A percentile compares a stretch with the other conserved stretches of the same genome.
Conservation (phyloP, 164 flowering plant genomes). For the Vitis amurensis region DNA sequence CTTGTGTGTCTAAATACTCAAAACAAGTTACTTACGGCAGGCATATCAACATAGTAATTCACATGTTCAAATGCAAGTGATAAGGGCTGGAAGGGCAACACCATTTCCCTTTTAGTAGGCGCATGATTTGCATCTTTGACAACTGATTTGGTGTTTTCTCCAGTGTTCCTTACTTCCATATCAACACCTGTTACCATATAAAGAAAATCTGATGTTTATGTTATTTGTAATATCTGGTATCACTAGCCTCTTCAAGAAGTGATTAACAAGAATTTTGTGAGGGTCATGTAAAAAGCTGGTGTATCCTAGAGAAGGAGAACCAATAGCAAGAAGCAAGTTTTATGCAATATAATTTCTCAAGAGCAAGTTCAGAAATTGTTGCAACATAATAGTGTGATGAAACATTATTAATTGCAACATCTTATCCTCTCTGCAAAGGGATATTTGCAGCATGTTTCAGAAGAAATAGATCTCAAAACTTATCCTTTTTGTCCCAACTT, state of each 20-base stretch:
- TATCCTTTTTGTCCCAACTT: too few species aligned
- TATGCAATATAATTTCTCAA: too few species aligned
- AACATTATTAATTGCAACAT: too few species aligned
- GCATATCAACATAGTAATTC: slow-evolving; percentile 53
- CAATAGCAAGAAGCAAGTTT: background rate
- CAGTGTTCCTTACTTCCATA: slow-evolving; percentile 21
- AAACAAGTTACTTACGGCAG: slow-evolving; percentile 31
- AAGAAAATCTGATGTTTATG: background rate
- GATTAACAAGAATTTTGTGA: background rate
- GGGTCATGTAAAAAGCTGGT: too few species aligned
- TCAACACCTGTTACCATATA: slow-evolving; percentile 22
- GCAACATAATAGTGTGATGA: too few species aligned
- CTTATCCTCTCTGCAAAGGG: too few species aligned
- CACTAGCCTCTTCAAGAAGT: background rate
- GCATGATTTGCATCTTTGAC: slow-evolving; percentile 10
- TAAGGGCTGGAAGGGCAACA: slow-evolving; percentile 40
- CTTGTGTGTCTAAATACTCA: background rate
- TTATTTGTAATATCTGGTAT: background rate
- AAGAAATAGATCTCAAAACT: too few species aligned
- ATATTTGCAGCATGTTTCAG: too few species aligned
- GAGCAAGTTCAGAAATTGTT: too few species aligned
- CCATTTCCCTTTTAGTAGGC: slow-evolving; percentile 45
- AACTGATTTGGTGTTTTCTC: slow-evolving; percentile 9
- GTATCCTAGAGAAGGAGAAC: too few species aligned
- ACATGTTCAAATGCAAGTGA: slow-evolving; percentile 39